Conservation (phyloP, 2,329 filamentous ascomycete species). For the Didymella glomerata region DNA sequence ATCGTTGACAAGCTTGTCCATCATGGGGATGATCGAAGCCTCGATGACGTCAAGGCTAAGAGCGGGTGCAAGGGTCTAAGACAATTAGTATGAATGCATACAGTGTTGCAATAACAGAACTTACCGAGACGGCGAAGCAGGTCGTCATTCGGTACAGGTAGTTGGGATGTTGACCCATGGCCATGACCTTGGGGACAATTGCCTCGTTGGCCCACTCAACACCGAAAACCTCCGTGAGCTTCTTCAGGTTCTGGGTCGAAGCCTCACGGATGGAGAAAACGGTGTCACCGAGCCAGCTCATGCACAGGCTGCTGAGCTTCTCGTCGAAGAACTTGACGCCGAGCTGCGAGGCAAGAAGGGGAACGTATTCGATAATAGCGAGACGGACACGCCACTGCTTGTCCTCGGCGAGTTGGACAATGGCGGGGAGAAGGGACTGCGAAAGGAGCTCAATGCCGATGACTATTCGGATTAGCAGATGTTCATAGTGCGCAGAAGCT, state of each 20-base stretch:
- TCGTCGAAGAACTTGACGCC: slow-evolving; percentile 99
- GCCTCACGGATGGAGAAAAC: slow-evolving; percentile 99
- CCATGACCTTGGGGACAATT: slow-evolving; percentile 98
- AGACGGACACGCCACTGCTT: slow-evolving; percentile 99
- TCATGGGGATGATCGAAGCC: slow-evolving; percentile 91
- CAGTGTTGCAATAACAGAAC: slow-evolving; percentile 49
- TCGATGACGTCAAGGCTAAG: slow-evolving; percentile 93
- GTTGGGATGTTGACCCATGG: slow-evolving; percentile 97
- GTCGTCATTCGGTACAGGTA: slow-evolving; percentile 99
- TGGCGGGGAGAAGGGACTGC: slow-evolving; percentile 94
- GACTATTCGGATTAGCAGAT: slow-evolving; percentile 62
- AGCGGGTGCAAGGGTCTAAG: slow-evolving; percentile 88
- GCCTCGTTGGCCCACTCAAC: slow-evolving; percentile 97
- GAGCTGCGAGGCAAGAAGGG: slow-evolving; percentile 91
- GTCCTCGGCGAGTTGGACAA: slow-evolving; percentile 96
- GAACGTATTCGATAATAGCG: slow-evolving; percentile 99
- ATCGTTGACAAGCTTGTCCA: slow-evolving; percentile 91
- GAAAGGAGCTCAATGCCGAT: slow-evolving; percentile 98
- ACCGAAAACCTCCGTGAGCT: slow-evolving; percentile 97
- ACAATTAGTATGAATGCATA: slow-evolving; percentile 22
- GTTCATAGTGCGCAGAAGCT: background rate
- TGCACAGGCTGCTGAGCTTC: slow-evolving; percentile 92
- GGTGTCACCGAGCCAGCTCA: slow-evolving; percentile 98
- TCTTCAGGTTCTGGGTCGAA: slow-evolving; percentile 96
- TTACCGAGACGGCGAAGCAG: slow-evolving; percentile 97